Base-by-base conservation (phyloP, 2,329 filamentous ascomycete species). In the Pleoardoris graminearum region DNA sequence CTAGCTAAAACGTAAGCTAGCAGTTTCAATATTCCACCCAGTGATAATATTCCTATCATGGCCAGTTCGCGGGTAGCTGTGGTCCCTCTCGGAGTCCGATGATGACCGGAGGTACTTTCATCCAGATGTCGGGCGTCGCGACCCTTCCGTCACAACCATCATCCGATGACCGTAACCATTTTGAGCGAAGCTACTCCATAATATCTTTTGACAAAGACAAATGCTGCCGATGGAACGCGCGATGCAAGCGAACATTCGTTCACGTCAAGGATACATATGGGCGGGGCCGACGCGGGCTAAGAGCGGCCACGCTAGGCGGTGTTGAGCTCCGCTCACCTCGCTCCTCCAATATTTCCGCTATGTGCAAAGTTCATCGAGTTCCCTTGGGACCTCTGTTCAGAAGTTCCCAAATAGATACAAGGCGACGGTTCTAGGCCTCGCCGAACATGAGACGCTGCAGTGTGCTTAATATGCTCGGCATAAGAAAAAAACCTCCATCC, bases 71-170 rank as follows among this genome's bases (percentile, higher is more conserved):
- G 43, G 43, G 21, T 46, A 46, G 21, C 30, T 17, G 21, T 46
- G 43, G 30, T 46, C 14, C 43, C 25, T 36, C 32, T 46, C 43
- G 43, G 43, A 46, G 43, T 46, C 43, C 43, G 43, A 36, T 37
- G 30, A 21, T 29, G 36, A 44, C 32, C 32, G 8, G 30, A 22
- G 19, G 16, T 17, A 19, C 21, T 17, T 25, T 22, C n/a, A n/a
- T n/a, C n/a, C n/a, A n/a, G n/a, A n/a, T 14, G 32, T 32, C 32
- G 21, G 6, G 14, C 2, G 22, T 36, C 30, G 32, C 32, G 21
- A 16, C 14, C 6, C 27, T n/a, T 46, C n/a, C 1, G 19, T 23
- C 19, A 19, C 8, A n/a, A 33, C 19, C 17, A 33, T 11, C 19
- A 21, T 33, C 27, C 12, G 16, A 11, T 19, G 6, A 14, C n/a